These are phyloP conservation scores for Nicotiana sylvestris DNA, from an alignment of 257 asterid genomes.

Conservation along the genomic window DNA sequence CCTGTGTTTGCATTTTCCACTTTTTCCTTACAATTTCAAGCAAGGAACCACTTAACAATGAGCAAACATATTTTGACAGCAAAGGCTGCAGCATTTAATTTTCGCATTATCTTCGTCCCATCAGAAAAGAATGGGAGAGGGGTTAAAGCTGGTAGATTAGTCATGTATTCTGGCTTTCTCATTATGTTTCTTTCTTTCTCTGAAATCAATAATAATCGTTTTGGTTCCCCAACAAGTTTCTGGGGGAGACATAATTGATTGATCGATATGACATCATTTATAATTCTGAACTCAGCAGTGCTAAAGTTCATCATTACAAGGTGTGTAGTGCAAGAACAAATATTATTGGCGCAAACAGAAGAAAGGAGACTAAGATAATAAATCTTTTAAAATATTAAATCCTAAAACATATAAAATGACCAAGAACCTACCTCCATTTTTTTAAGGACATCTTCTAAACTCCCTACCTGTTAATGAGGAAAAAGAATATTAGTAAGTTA, in stretches of 20 bases:
- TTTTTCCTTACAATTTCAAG: background rate
- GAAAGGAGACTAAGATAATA: background rate
- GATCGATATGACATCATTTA: background rate
- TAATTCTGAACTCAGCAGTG: background rate
- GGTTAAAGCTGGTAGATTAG: background rate
- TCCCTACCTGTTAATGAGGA: constrained; percentile 70
- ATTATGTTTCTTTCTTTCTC: background rate
- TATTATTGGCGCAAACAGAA: background rate
- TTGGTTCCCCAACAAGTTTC: background rate
- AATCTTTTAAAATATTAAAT: background rate
- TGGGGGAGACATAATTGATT: background rate
- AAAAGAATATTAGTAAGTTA: background rate
- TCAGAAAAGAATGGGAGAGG: background rate
- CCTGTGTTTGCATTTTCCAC: background rate
- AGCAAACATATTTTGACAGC: background rate
- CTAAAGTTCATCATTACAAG: background rate
- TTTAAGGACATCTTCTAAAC: constrained; percentile 87
- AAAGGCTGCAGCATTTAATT: background rate
- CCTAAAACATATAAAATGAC: background rate
- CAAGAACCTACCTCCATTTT: constrained; percentile 77
- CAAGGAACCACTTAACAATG: background rate
- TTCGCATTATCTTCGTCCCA: background rate
- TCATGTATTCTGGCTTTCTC: background rate
- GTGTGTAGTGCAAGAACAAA: background rate
- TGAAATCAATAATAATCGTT: background rate